These are phyloP conservation scores for Penstemon davidsonii DNA, from an alignment of 257 asterid species.

Conservation along the genomic window DNA sequence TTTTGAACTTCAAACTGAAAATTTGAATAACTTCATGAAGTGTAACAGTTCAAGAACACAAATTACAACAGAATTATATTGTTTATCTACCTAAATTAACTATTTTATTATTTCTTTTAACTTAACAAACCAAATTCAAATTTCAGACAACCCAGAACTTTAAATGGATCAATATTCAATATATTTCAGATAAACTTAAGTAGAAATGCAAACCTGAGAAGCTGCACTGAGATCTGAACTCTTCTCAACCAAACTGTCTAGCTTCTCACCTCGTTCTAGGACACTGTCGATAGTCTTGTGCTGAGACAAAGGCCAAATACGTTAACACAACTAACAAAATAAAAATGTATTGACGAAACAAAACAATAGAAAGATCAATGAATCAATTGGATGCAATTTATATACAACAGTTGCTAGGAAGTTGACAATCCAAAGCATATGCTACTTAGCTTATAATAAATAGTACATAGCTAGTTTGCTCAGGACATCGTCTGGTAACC, in stretches of 20 bases:
- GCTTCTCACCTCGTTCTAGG: conserved; percentile 86
- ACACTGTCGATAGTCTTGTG: conserved; percentile 98
- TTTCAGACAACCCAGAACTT: background rate
- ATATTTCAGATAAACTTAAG: background rate
- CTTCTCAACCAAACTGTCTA: conserved; percentile 92
- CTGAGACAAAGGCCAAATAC: conserved; percentile 41
- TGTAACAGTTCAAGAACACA: background rate
- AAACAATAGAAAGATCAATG: background rate
- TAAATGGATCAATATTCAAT: background rate
- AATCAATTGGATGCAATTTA: conserved; percentile 4
- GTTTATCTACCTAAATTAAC: background rate
- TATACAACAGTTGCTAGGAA: background rate
- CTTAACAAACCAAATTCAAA: background rate
- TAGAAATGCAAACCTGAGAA: conserved; percentile 43
- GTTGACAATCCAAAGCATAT: background rate
- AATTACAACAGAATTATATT: no score
- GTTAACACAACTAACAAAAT: background rate
- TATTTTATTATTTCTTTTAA: background rate
- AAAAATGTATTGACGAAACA: background rate
- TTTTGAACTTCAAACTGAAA: background rate
- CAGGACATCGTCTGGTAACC: background rate
- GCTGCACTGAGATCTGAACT: conserved; percentile 96
- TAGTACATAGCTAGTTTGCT: background rate
- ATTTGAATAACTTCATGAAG: background rate
- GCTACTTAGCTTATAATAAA: no score